Percentiles rank a stretch among this genome's conserved stretches.
Conservation (phyloP, 768 basidiomycete genomes). For the Ramaria sp. region DNA sequence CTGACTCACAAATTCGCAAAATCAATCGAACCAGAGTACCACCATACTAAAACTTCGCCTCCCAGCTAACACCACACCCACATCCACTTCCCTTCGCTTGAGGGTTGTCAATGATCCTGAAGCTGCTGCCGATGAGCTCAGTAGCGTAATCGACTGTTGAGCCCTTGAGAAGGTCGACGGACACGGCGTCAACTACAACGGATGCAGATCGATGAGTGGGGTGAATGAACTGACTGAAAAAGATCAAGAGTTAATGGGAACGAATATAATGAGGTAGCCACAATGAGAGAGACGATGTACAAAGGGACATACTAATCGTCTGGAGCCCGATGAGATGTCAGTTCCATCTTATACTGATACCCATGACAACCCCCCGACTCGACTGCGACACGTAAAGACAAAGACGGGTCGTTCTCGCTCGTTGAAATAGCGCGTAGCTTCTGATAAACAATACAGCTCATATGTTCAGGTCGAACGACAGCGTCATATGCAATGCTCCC, state of each 20-base stretch:
- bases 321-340: conserved; percentile 46
- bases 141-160: conserved; percentile 86
- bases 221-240: conserved; percentile 55
- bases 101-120: conserved; percentile 76
- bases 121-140: conserved; percentile 90
- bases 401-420: conserved; percentile 48
- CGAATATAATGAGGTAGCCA: too few species aligned
- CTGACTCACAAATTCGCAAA: too few species aligned
- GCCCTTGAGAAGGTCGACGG: conserved; percentile 76
- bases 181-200: conserved; percentile 78
- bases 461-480: neutral
- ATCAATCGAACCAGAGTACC: too few species aligned
- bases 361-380: conserved; percentile 97
- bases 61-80: conserved; percentile 96
- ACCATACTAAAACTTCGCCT: conserved; percentile 43
- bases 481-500: conserved; percentile 10
- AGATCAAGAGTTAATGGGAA: neutral
- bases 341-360: conserved; percentile 89
- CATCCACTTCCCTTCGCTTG: conserved; percentile 85
- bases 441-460: conserved; percentile 26
- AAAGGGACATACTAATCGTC: conserved; percentile 74
- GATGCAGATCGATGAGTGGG: conserved; percentile 62
- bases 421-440: conserved; percentile 65
- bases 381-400: conserved; percentile 73
- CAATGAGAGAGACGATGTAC: neutral